A percentile compares a stretch with the other conserved stretches of the same genome.
Evolutionary conservation across 75 land plant genomes (phyloP).

Genomic region (Gnetum montanum): DNA sequence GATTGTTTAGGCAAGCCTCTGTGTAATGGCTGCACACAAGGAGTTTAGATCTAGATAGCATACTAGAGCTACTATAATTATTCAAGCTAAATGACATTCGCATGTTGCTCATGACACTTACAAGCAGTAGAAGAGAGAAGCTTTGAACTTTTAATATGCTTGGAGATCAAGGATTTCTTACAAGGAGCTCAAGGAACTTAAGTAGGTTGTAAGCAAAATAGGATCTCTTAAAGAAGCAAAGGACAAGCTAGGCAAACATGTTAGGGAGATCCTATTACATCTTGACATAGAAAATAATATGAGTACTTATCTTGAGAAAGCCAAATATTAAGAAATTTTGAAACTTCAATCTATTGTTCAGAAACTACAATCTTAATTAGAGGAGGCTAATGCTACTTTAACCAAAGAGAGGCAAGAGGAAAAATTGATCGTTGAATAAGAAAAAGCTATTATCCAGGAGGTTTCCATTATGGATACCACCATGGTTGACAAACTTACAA

Average conservation of each 20-base stretch:
- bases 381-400: constrained; percentile 53
- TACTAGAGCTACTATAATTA: constrained; percentile 4
- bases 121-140: constrained; percentile 46
- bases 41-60: constrained; percentile 26
- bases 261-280: constrained; percentile 86
- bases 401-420: constrained; percentile 63
- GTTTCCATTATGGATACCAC: too few species aligned
- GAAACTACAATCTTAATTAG: constrained; percentile 53
- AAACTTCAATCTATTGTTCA: constrained; percentile 69
- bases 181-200: constrained; percentile 63
- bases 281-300: constrained; percentile 75
- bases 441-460: constrained; percentile 70
- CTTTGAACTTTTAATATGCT: constrained; percentile 58
- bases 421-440: constrained; percentile 68
- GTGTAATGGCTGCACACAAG: constrained; percentile 8
- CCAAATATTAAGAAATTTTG: constrained; percentile 67
- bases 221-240: constrained; percentile 88
- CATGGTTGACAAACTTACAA: too few species aligned
- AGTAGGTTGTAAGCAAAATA: constrained; percentile 85
- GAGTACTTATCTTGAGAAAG: constrained; percentile 80
- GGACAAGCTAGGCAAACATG: constrained; percentile 78
- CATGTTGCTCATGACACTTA: constrained; percentile 46
- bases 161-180: constrained; percentile 75
- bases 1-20: constrained; percentile 62
- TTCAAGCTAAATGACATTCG: constrained; percentile 64